phyloP scores from a whole-genome alignment of 805 yeast species.

The Yarrowia sp. region DNA sequence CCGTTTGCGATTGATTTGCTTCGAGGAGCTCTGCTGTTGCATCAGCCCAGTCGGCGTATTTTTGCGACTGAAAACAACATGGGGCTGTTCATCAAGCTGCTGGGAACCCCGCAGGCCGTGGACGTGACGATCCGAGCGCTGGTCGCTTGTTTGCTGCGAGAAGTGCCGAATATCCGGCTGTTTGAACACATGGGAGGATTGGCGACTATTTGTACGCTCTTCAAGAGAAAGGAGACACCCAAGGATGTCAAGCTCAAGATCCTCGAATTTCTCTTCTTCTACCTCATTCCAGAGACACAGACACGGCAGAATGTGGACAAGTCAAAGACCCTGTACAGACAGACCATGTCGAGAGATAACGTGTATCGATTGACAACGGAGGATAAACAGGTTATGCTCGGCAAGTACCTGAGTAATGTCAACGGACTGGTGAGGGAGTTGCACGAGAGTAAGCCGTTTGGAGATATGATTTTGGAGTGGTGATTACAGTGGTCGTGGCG shows the following conservation, averaged over 20 bases:
- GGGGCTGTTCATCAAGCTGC: conserved; percentile 46
- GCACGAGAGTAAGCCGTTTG: conserved; percentile 58
- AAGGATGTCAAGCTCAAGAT: conserved; percentile 67
- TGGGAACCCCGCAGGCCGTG: conserved; percentile 48
- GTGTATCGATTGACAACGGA: conserved; percentile 52
- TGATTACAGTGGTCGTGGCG: neutral
- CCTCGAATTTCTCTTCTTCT: conserved; percentile 73
- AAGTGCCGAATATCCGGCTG: conserved; percentile 61
- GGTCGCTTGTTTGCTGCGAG: conserved; percentile 64
- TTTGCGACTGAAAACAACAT: conserved; percentile 57
- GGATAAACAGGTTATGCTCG: conserved; percentile 56
- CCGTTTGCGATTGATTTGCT: conserved; percentile 51
- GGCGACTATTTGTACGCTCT: conserved; percentile 57
- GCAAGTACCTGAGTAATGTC: conserved; percentile 55
- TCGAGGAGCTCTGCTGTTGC: conserved; percentile 68
- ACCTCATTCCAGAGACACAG: conserved; percentile 65
- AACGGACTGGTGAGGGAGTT: conserved; percentile 58
- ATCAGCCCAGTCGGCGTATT: conserved; percentile 60
- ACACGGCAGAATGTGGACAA: conserved; percentile 40
- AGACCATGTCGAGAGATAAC: conserved; percentile 42
- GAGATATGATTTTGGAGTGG: conserved; percentile 58
- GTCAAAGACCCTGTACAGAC: conserved; percentile 41
- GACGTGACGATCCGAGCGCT: conserved; percentile 59
- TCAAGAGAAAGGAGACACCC: conserved; percentile 53
- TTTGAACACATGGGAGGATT: conserved; percentile 68